Conservation (phyloP, 176 grass and related monocot genomes). For the Rhipidocladum racemiflorum region DNA sequence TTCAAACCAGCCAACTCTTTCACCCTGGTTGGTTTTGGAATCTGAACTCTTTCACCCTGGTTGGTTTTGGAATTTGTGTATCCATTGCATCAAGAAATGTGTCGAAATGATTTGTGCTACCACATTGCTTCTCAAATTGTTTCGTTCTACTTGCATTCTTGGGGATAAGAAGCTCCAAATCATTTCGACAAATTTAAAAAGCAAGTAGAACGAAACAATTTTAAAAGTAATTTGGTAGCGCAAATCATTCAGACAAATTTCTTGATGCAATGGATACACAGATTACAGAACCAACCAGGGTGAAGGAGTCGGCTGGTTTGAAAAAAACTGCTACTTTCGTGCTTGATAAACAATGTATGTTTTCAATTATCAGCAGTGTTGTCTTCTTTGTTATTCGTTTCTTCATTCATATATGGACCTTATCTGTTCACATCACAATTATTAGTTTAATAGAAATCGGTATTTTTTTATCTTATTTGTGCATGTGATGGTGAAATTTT, state of each 20-base stretch:
- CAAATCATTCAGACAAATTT: slow-evolving; percentile 16
- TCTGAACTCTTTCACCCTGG: too few species aligned
- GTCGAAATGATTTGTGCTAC: slow-evolving; percentile 2
- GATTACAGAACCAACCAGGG: slow-evolving; percentile 16
- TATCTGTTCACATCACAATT: too few species aligned
- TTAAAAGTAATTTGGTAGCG: slow-evolving; percentile 19
- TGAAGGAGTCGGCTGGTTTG: slow-evolving; percentile 17
- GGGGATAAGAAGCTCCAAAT: slow-evolving; percentile 35
- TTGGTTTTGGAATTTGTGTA: too few species aligned
- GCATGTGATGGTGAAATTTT: slow-evolving; percentile 62
- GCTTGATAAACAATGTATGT: slow-evolving; percentile 48
- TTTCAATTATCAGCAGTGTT: not conserved
- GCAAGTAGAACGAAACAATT: slow-evolving; percentile 39
- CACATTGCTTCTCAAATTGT: too few species aligned
- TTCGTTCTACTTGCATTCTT: too few species aligned
- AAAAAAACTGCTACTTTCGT: slow-evolving; percentile 8
- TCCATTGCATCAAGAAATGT: slow-evolving; percentile 43
- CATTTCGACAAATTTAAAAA: too few species aligned
- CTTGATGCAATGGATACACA: slow-evolving; percentile 43
- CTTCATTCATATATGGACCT: too few species aligned
- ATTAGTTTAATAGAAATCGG: not conserved
- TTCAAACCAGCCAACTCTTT: slow-evolving; percentile 13
- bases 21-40: slow-evolving; percentile 16
- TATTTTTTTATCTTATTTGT: slow-evolving; percentile 40
- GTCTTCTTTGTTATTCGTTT: slow-evolving; percentile 2